Evolutionary conservation across 768 basidiomycete genomes (phyloP), one percentile per base, ranked within the genome.

Genomic region (Phanerochaete sordida): DNA sequence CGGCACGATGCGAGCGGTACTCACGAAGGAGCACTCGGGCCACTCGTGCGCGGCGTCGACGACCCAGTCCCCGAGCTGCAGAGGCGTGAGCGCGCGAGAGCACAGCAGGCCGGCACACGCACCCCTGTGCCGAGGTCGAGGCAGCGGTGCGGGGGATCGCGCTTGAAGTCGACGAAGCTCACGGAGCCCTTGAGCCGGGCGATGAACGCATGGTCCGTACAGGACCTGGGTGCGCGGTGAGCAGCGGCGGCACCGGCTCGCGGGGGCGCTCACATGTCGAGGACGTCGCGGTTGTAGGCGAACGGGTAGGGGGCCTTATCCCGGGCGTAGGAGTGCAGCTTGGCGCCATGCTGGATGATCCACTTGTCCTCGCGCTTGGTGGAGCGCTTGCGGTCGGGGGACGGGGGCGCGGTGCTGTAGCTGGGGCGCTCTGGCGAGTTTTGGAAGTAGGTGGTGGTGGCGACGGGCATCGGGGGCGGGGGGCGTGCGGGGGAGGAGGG

Each of bases 221-320:
- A 55, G 37, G 31, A 55, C 53, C 62, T 63, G 28, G 51, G 58
- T 9, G n/a, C 15, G 28, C 23, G 27, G 30, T 26, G 12, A 24
- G 24, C 19, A 21, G 15, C 12, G 27, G 12, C 46, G 11, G 8
- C n/a, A 7, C 26, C 28, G 21, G 45, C 30, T 35, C 9, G 48
- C 21, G 28, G 23, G 9, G 48, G 26, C 15, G 77, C 85, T 69
- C 71, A 91, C 90, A 88, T 73, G 66, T 90, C 88, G 44, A 91
- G 73, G 56, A 89, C 75, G 45, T 84, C 74, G 53, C 78, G 79
- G 69, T 90, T 85, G 69, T 90, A 91, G 26, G 83, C 86, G 37
- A 88, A 68, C 1, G 90, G 90, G 75, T 92, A 92, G 1, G 89
- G 90, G 1, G 87, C 90, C 74, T 91, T 90, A 69, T 89, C 87